Evolutionary conservation across 257 asterid genomes (phyloP).

Genomic region (Solanum phureja): DNA sequence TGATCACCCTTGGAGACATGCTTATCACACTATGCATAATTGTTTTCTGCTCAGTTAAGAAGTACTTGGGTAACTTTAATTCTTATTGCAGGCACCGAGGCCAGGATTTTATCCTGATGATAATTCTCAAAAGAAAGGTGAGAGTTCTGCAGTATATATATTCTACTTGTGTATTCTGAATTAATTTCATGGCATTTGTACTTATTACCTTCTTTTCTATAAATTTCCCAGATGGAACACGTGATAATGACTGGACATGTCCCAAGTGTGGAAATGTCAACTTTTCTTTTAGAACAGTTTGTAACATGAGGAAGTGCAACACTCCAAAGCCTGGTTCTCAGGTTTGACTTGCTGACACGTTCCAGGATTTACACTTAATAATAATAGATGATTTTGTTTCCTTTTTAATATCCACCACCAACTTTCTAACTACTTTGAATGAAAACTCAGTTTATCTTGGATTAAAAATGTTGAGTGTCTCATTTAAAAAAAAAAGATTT

Average conservation of each 20-base stretch:
- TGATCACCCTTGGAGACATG: neutral
- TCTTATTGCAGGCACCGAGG: slow-evolving; percentile 50
- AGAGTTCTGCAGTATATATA: slow-evolving; percentile 12
- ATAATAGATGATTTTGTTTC: neutral
- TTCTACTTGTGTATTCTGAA: neutral
- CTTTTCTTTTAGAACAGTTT: slow-evolving; percentile 73
- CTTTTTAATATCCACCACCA: neutral
- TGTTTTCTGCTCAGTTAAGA: neutral
- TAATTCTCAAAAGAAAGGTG: slow-evolving; percentile 45
- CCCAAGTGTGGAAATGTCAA: slow-evolving; percentile 88
- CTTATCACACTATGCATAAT: neutral
- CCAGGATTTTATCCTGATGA: slow-evolving; percentile 65
- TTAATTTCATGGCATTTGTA: neutral
- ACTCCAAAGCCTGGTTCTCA: slow-evolving; percentile 90
- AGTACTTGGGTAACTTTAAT: neutral
- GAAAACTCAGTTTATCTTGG: neutral
- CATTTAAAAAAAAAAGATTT: neutral
- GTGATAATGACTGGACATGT: slow-evolving; percentile 86
- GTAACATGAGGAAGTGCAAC: slow-evolving; percentile 95
- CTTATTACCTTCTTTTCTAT: neutral
- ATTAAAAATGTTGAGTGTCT: neutral
- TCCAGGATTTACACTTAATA: neutral
- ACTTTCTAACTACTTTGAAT: neutral
- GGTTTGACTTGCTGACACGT: slow-evolving; percentile 27
- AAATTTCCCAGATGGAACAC: slow-evolving; percentile 53